Base-by-base conservation (phyloP, 352 stramenopile genomes). In the Pythium utonaiense region DNA sequence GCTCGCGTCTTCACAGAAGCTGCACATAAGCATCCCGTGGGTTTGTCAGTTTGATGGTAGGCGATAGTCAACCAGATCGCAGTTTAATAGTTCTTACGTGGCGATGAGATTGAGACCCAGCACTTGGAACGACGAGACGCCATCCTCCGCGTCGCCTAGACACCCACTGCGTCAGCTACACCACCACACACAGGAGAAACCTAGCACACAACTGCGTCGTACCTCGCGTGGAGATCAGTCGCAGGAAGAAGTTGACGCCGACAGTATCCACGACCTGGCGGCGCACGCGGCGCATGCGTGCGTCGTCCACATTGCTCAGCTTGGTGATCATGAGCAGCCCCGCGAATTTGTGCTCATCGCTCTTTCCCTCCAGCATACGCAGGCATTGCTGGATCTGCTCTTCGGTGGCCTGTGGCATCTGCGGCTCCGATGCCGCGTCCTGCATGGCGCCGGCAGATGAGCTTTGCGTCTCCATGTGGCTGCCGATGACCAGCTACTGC, bases 271-370 rank as follows among this genome's bases (percentile, higher is more conserved):
- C 69, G 44, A 93, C 82, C 42, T 86, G 73, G 22, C 56, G 63
- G 0, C 82, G 75, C 66, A 93, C 60, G 34, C 75, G 60, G 60
- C 78, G 74, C 47, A 87, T 64, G 21, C 64, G 77, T 31, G 75
- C 66, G 40, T 51, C 51, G 19, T 75, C 60, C 21, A 92, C 57
- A 8, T 79, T 62, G 21, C 60, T 60, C 38, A 93, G 78, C 64
- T 93, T 95, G 22, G 86, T 89, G 74, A 93, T 64, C 86, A 95
- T 95, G 34, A 93, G 74, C 70, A 95, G 62, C 1, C 86, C 86
- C 1, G 86, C 86, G 54, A 95, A 93, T 64, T 93, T 93, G 77
- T 95, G 83, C 69, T 95, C 86, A 48, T 95, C 83, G 7, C 77
- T 86, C 24, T 74, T 72, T 0, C 86, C 86, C 44, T 70, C 64